phyloP scores from a whole-genome alignment of 1,284 basidiomycete genomes.

The Ganoderma leucocontextum region DNA sequence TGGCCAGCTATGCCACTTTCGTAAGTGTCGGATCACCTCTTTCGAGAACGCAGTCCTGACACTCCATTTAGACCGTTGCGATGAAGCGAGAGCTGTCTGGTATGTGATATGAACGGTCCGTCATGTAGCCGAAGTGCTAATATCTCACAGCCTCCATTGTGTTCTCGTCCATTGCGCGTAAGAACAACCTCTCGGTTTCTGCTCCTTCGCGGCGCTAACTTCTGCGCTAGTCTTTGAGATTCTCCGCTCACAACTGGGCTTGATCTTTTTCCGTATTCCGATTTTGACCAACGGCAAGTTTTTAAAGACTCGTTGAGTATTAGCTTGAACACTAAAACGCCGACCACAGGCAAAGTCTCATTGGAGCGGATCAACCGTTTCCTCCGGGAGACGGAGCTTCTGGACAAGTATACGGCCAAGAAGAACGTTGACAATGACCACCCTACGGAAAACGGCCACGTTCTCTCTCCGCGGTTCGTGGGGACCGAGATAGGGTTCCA shows the following conservation, averaged over 20 bases:
- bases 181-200: neutral
- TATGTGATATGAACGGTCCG: slow-evolving; percentile 26
- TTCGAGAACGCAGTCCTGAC: neutral
- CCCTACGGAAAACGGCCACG: neutral
- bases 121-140: neutral
- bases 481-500: slow-evolving; percentile 45
- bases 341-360: slow-evolving; percentile 49
- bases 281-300: slow-evolving; percentile 14
- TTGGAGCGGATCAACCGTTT: slow-evolving; percentile 55
- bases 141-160: slow-evolving; percentile 43
- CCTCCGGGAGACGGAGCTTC: slow-evolving; percentile 54
- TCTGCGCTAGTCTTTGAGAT: slow-evolving; percentile 1
- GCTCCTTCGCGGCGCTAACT: neutral
- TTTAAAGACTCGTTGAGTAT: neutral
- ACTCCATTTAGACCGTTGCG: slow-evolving; percentile 40
- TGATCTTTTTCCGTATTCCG: slow-evolving; percentile 11
- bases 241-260: slow-evolving; percentile 6
- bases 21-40: slow-evolving; percentile 32
- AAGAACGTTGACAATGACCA: slow-evolving; percentile 17
- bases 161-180: slow-evolving; percentile 49
- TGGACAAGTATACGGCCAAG: slow-evolving; percentile 47
- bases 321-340: neutral
- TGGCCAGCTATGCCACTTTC: slow-evolving; percentile 71
- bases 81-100: slow-evolving; percentile 38
- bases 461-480: neutral